A percentile compares a stretch with the other conserved stretches of the same genome.
These are phyloP conservation scores for Trichoderma sp. DNA, from an alignment of 2,329 filamentous ascomycete genomes.

Conservation along the genomic window DNA sequence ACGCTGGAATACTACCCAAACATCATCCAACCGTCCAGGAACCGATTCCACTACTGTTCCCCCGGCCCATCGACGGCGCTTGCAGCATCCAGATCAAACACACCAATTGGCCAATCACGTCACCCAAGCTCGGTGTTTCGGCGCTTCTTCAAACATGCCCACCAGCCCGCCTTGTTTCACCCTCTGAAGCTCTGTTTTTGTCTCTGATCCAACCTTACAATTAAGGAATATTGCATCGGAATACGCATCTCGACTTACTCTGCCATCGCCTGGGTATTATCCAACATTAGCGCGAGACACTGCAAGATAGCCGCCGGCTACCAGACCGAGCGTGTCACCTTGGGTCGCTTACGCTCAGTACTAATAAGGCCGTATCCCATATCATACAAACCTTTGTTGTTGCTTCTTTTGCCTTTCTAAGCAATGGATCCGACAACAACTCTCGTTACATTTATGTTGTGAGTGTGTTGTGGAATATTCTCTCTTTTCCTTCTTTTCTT, in stretches of 20 bases:
- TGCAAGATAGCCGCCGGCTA: constrained; percentile 9
- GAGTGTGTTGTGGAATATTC: constrained; percentile 40
- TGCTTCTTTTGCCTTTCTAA: constrained; percentile 11
- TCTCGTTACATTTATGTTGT: constrained; percentile 68
- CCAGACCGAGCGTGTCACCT: not conserved
- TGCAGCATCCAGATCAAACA: constrained; percentile 9
- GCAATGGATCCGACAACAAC: constrained; percentile 61
- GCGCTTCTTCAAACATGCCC: constrained; percentile 22
- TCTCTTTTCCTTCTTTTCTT: constrained; percentile 20
- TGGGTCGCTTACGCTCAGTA: not conserved
- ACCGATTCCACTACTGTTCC: not conserved
- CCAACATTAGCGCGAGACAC: not conserved
- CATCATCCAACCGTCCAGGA: constrained; percentile 12
- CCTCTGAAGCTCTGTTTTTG: constrained; percentile 5
- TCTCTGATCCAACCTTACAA: not conserved
- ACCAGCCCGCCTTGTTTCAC: constrained; percentile 20
- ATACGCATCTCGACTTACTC: not conserved
- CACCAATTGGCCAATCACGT: constrained; percentile 19
- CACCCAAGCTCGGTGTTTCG: constrained; percentile 14
- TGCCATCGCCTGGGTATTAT: not conserved
- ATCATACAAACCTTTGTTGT: not conserved
- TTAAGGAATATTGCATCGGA: constrained; percentile 4
- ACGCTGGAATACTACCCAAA: constrained; percentile 13
- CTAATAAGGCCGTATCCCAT: constrained; percentile 7
- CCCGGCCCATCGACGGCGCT: constrained; percentile 19